Percentiles rank a stretch among this genome's conserved stretches.
Conservation (phyloP, 108 stramenopile species). For the Cyclostephanos invisitatus region DNA sequence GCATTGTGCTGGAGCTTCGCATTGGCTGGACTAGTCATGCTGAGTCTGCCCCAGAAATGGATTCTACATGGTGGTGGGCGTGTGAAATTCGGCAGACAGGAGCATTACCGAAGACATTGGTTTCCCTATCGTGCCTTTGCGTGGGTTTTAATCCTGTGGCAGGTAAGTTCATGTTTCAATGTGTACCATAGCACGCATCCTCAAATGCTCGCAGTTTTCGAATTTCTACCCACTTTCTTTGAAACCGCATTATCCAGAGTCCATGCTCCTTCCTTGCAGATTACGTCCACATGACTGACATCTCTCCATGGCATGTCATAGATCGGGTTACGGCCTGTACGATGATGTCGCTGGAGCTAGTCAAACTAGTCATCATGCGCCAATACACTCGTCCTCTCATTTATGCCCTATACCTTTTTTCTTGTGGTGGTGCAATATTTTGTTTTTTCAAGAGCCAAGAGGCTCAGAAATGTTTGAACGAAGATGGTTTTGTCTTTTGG, state of each 20-base stretch:
- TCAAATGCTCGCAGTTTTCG: no score
- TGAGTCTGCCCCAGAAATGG: constrained; percentile 38
- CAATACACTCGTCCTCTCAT: constrained; percentile 43
- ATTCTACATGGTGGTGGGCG: constrained; percentile 13
- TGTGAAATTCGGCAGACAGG: neutral
- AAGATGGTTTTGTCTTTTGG: constrained; percentile 51
- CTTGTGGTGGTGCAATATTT: constrained; percentile 19
- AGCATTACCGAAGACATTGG: constrained; percentile 33
- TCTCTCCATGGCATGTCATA: constrained; percentile 37
- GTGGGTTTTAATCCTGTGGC: constrained; percentile 43
- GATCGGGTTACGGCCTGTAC: constrained; percentile 42
- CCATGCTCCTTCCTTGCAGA: constrained; percentile 53
- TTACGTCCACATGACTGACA: constrained; percentile 47
- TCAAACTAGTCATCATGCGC: constrained; percentile 36
- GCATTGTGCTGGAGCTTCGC: constrained; percentile 50
- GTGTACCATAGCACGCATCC: no score
- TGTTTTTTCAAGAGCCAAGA: constrained; percentile 46
- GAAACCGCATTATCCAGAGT: constrained; percentile 10
- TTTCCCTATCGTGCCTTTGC: constrained; percentile 47
- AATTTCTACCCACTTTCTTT: neutral
- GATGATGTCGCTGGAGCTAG: constrained; percentile 34
- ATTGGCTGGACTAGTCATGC: constrained; percentile 37
- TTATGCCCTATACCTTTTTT: constrained; percentile 21
- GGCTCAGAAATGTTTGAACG: constrained; percentile 22
- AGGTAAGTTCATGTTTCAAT: constrained; percentile 13